These are phyloP conservation scores for Rhizopus stolonifer DNA, from an alignment of 371 early-diverging fungal species.

Conservation along the genomic window DNA sequence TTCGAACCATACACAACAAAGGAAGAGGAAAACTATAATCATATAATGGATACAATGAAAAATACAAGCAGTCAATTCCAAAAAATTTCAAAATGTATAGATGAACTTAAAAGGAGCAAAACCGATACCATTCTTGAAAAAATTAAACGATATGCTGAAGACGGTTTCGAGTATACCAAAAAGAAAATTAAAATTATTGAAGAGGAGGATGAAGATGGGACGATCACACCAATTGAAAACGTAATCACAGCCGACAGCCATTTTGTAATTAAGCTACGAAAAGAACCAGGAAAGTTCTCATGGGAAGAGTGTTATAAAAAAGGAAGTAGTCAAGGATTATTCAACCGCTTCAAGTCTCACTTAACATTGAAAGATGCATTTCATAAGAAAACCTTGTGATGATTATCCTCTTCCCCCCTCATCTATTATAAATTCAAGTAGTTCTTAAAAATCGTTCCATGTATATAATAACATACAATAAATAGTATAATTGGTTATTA, in stretches of 20 bases:
- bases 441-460: too few relatives aligned
- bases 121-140: constrained; percentile 13
- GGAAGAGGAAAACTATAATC: constrained; percentile 15
- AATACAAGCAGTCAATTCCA: constrained; percentile 16
- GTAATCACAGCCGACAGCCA: constrained; percentile 6
- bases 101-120: constrained; percentile 11
- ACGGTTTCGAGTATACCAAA: constrained; percentile 15
- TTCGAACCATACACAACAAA: constrained; percentile 19
- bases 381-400: too few relatives aligned
- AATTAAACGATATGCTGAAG: constrained; percentile 21
- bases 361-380: constrained; percentile 12
- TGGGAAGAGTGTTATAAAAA: constrained; percentile 13
- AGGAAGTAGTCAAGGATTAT: constrained; percentile 12
- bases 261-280: constrained; percentile 9
- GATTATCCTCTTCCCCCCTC: too few relatives aligned
- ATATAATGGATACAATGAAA: constrained; percentile 16
- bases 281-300: constrained; percentile 14
- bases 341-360: constrained; percentile 9
- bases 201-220: constrained; percentile 12
- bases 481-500: too few relatives aligned
- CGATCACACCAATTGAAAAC: constrained; percentile 12
- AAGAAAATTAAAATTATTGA: constrained; percentile 15
- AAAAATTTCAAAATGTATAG: constrained; percentile 14
- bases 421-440: too few relatives aligned
- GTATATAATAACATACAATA: too few relatives aligned